phyloP scores from a whole-genome alignment of 768 basidiomycete genomes.

The Amyloporia xantha region DNA sequence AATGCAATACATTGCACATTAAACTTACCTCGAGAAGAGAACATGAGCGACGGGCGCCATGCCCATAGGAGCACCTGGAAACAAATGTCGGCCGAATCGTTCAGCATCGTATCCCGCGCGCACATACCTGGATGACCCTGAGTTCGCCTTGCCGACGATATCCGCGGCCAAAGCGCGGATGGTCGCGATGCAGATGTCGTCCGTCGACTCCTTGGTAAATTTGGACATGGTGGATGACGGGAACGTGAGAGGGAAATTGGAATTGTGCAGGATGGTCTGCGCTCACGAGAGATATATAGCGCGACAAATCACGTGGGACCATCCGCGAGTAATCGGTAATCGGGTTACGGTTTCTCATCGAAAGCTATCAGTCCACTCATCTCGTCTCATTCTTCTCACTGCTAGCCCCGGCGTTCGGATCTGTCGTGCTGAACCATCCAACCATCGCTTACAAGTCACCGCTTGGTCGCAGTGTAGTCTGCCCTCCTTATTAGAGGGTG shows the following conservation, averaged over 20 bases:
- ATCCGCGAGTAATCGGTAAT: slow-evolving; percentile 9
- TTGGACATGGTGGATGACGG: slow-evolving; percentile 30
- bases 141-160: slow-evolving; percentile 83
- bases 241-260: slow-evolving; percentile 11
- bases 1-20: background rate
- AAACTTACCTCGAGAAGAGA: slow-evolving; percentile 62
- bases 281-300: slow-evolving; percentile 13
- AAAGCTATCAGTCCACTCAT: background rate
- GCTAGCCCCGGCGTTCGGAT: background rate
- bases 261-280: slow-evolving; percentile 4
- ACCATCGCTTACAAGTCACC: background rate
- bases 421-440: background rate
- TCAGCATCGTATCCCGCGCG: background rate
- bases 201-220: slow-evolving; percentile 33
- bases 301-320: slow-evolving; percentile 2
- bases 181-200: slow-evolving; percentile 58
- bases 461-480: background rate
- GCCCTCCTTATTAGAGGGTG: background rate
- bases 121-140: slow-evolving; percentile 80
- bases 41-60: slow-evolving; percentile 82
- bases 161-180: slow-evolving; percentile 74
- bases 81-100: background rate
- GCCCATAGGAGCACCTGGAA: slow-evolving; percentile 85
- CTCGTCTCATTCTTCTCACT: background rate
- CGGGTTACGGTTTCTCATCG: background rate